A percentile compares a stretch with the other conserved stretches of the same genome.
Conservation (phyloP, 257 asterid genomes). For the Pogostemon cablin region DNA sequence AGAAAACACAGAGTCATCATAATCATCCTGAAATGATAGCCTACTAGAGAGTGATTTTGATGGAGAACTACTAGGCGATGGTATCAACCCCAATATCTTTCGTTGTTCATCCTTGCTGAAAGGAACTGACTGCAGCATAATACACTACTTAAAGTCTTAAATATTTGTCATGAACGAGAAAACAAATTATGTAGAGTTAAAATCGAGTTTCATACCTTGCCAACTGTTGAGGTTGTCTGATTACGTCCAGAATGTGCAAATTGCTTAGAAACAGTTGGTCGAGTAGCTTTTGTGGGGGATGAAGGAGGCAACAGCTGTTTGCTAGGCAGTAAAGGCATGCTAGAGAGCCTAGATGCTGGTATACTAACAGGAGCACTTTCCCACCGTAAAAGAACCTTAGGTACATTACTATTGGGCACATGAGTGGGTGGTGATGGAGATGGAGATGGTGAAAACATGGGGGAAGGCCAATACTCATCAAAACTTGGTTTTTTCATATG, state of each 20-base stretch:
- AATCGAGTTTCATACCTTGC: conserved; percentile 50
- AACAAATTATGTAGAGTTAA: conserved; percentile 2
- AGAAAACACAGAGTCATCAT: conserved; percentile 67
- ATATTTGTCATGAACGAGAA: not conserved
- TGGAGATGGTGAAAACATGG: conserved; percentile 63
- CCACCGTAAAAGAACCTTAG: conserved; percentile 62
- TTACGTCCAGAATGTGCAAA: conserved; percentile 46
- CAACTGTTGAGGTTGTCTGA: conserved; percentile 52
- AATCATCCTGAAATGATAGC: conserved; percentile 73
- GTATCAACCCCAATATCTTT: conserved; percentile 42
- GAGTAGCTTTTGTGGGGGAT: conserved; percentile 50
- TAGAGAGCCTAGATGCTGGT: conserved; percentile 57
- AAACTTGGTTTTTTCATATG: conserved; percentile 52
- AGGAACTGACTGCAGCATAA: conserved; percentile 49
- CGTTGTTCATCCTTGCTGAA: conserved; percentile 53
- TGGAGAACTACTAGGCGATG: conserved; percentile 55
- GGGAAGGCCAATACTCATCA: conserved; percentile 78
- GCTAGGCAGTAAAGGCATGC: conserved; percentile 45
- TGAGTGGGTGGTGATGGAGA: conserved; percentile 78
- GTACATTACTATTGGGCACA: conserved; percentile 39
- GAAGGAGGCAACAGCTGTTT: conserved; percentile 59
- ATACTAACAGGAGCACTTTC: conserved; percentile 87
- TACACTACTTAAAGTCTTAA: conserved; percentile 9
- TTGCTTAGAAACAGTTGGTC: conserved; percentile 37
- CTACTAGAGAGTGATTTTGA: conserved; percentile 65